phyloP scores from a whole-genome alignment of 2,329 filamentous ascomycete species.

The Cordyceps farinosa region DNA sequence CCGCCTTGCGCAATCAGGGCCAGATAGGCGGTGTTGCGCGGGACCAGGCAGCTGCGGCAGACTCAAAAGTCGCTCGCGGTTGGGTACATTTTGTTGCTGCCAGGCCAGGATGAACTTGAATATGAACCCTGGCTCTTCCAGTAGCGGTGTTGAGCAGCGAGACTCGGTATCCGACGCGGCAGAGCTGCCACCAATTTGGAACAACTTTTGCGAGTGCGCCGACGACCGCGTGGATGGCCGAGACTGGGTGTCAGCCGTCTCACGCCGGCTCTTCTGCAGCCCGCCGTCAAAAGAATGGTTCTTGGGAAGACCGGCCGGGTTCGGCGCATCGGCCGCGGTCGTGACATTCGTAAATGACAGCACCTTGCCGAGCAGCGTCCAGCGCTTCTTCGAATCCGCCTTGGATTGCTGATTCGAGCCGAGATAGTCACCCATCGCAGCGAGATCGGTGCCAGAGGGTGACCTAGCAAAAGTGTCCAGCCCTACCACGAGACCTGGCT shows the following conservation, averaged over 20 bases:
- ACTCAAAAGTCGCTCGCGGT: constrained; percentile 59
- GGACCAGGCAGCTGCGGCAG: constrained; percentile 67
- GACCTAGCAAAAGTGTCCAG: constrained; percentile 45
- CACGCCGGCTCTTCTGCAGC: constrained; percentile 47
- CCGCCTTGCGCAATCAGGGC: constrained; percentile 20
- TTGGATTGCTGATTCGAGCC: constrained; percentile 27
- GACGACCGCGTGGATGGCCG: constrained; percentile 26
- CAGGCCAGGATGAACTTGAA: constrained; percentile 75
- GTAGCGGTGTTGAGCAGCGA: constrained; percentile 52
- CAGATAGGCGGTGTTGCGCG: constrained; percentile 61
- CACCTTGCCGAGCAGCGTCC: constrained; percentile 62
- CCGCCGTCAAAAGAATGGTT: constrained; percentile 41
- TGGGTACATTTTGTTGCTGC: constrained; percentile 52
- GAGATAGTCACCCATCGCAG: constrained; percentile 23
- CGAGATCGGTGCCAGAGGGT: constrained; percentile 23
- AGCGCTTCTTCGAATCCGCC: constrained; percentile 53
- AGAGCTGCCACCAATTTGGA: constrained; percentile 29
- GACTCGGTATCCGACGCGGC: constrained; percentile 50
- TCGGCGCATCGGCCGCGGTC: constrained; percentile 20
- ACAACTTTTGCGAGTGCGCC: constrained; percentile 36
- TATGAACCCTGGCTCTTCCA: constrained; percentile 55
- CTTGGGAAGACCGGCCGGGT: constrained; percentile 16
- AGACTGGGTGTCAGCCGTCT: constrained; percentile 45
- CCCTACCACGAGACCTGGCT: constrained; percentile 46
- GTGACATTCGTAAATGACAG: constrained; percentile 38